Evolutionary conservation across 257 asterid genomes (phyloP).

Genomic region (Solanum bulbocastanum): DNA sequence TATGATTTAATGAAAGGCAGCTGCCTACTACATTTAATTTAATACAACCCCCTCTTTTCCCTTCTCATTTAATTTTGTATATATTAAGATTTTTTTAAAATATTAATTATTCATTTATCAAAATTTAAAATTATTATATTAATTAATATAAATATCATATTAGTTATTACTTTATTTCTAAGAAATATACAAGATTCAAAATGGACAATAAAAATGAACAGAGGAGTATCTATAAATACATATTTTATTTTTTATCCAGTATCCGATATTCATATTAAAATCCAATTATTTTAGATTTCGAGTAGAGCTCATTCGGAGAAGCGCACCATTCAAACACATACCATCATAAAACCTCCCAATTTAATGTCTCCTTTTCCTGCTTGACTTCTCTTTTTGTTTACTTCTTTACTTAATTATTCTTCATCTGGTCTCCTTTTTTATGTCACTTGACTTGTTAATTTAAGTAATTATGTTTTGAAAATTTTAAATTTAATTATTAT

Average conservation of each 20-base stretch:
- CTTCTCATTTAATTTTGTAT: background rate
- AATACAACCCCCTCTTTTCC: background rate
- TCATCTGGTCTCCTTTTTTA: background rate
- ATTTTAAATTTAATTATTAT: no score
- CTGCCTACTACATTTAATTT: conserved; percentile 5
- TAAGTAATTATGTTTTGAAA: background rate
- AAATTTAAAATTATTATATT: no score
- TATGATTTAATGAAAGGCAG: conserved; percentile 33
- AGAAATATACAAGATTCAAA: background rate
- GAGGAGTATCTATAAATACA: background rate
- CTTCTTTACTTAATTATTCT: background rate
- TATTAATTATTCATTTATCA: no score
- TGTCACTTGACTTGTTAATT: background rate
- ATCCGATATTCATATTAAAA: no score
- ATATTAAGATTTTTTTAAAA: background rate
- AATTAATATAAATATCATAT: no score
- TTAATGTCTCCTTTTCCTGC: background rate
- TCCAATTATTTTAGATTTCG: no score
- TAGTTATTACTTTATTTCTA: no score
- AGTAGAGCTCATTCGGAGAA: no score
- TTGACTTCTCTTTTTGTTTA: background rate
- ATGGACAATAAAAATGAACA: no score
- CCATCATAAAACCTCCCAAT: background rate
- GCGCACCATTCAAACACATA: background rate
- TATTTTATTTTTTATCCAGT: no score